Evolutionary conservation across 306 rosid genomes (phyloP), one percentile per base, ranked within the genome.

Genomic region (Gastrolobium villosum): DNA sequence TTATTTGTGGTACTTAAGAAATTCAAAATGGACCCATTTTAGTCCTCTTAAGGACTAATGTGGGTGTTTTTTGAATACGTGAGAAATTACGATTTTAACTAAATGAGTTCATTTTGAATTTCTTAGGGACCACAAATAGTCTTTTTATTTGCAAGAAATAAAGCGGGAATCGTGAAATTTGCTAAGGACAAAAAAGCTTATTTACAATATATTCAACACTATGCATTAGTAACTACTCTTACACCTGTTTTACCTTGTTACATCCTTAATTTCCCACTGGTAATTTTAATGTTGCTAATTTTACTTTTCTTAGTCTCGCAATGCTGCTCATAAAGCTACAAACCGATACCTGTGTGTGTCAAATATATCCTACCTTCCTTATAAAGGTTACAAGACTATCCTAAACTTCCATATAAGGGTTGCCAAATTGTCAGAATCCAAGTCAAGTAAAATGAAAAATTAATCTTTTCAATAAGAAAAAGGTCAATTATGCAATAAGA

Each of bases 171-270:
- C n/a, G n/a, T n/a, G n/a, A n/a, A n/a, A n/a, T n/a, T n/a, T n/a
- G n/a, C n/a, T n/a, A n/a, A n/a, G n/a, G n/a, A n/a, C n/a, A n/a
- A n/a, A n/a, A n/a, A n/a, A n/a, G n/a, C n/a, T n/a, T n/a, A n/a
- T n/a, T n/a, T n/a, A n/a, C n/a, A 48, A 4, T 11, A 48, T 3
- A 3, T 48, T 48, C 53, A 2, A 11, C 11, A 10, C 53, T 48
- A 11, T 11, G 3, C 53, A 48, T 20, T 20, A 20, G 26, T 20
- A 20, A 20, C 26, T n/a, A n/a, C n/a, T n/a, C n/a, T n/a, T n/a
- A n/a, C n/a, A 65, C 37, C 6, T 48, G 41, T 64, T 75, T 63
- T 13, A 5, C 64, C 52, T 49, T 50, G 31, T 63, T 62, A 53
- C 41, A 63, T 63, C 39, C 14, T 9, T 62, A 11, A 62, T 49